Evolutionary conservation across 176 grass and related monocot genomes (phyloP), one percentile per base, ranked within the genome.

Genomic region (Oryza glumipatula): DNA sequence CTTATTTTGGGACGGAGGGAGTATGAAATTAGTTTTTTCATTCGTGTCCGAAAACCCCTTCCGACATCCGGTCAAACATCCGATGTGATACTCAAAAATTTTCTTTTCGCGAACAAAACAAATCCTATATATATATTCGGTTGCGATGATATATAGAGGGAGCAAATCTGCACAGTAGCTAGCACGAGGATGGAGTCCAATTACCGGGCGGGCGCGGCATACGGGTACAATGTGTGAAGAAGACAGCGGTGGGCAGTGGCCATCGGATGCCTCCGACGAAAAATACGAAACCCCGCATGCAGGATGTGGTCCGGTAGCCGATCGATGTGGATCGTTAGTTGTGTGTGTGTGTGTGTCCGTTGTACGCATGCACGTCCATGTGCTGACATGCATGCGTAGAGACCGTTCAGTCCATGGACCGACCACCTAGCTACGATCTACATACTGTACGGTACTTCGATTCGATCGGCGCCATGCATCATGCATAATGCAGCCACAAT

Each of bases 221-320:
- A 9, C 7, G 56, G 51, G 19, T 63, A 23, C 54, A 58, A 9
- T 9, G 19, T 9, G 19, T 1, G 58, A 4, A n/a, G 7, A 22
- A 60, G 56, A 60, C 56, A 9, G 21, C 56, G 56, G n/a, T 28
- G 39, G 39, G 10, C 5, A 76, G 32, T 14, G 14, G 5, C 58
- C 76, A 54, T 81, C 12, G 78, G 76, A 39, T 70, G 17, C 78
- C 78, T 70, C 26, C 66, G 66, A 41, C 35, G 35, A 41, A 4
- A 56, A 70, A 56, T 22, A 70, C 78, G 78, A 22, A 22, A 54
- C 66, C 26, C 38, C 45, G 78, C 30, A 36, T 28, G 41, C 28
- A 21, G 26, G 49, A 4, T 3, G 79, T 81, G 79, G 79, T 39
- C 47, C 67, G 32, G 12, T 22, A 8, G 7, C 7, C 39, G 79